Percentiles rank a stretch among this genome's conserved stretches.
phyloP scores from a whole-genome alignment of 2,329 filamentous ascomycete genomes.

The Triangularia verruculosa region DNA sequence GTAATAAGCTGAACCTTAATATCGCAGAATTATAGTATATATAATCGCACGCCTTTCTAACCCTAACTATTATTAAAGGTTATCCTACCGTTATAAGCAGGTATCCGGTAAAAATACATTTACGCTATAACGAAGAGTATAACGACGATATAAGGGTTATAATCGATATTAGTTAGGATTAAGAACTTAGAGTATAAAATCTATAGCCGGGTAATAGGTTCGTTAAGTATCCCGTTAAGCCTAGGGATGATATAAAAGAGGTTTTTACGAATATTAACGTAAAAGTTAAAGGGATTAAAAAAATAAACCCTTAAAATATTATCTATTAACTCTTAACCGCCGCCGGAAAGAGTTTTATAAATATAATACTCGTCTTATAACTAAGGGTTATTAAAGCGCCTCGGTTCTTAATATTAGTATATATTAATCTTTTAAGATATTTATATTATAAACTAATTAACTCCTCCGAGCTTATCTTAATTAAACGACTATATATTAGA shows the following conservation, averaged over 20 bases:
- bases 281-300: no score
- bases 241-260: slow-evolving; percentile 46
- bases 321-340: no score
- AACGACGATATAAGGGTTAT: slow-evolving; percentile 52
- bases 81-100: slow-evolving; percentile 30
- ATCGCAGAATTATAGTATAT: slow-evolving; percentile 41
- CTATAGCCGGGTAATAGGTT: slow-evolving; percentile 48
- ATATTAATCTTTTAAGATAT: no score
- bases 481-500: no score
- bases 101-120: slow-evolving; percentile 45
- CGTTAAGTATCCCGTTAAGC: slow-evolving; percentile 42
- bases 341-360: no score
- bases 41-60: slow-evolving; percentile 17
- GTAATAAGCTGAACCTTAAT: slow-evolving; percentile 50
- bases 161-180: slow-evolving; percentile 46
- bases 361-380: no score
- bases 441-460: no score
- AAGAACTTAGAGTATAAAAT: slow-evolving; percentile 46
- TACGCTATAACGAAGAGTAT: slow-evolving; percentile 58
- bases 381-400: no score
- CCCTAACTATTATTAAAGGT: slow-evolving; percentile 12
- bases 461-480: no score
- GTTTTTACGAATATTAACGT: slow-evolving; percentile 43
- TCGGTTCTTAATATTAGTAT: no score
- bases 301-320: no score